Conservation (phyloP, 1,284 basidiomycete species). For the Rhodotorula sp. region DNA sequence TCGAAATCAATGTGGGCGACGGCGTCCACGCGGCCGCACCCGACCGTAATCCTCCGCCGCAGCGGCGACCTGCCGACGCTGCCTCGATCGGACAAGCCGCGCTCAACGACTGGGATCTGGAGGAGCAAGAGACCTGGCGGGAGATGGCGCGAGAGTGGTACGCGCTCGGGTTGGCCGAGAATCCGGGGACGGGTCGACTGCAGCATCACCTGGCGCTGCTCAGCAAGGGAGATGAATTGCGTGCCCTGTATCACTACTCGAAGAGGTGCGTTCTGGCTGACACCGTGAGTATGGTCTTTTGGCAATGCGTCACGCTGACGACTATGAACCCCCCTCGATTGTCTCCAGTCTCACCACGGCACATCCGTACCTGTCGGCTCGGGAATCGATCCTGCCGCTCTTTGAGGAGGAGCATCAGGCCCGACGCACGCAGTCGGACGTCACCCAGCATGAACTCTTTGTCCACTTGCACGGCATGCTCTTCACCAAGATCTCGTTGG, state of each 20-base stretch:
- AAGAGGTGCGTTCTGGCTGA: slow-evolving; percentile 66
- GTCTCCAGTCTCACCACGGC: slow-evolving; percentile 65
- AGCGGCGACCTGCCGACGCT: slow-evolving; percentile 37
- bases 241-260: slow-evolving; percentile 87
- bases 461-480: slow-evolving; percentile 92
- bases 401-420: slow-evolving; percentile 72
- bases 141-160: slow-evolving; percentile 92
- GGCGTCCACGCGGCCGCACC: background rate
- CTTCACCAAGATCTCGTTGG: slow-evolving; percentile 89
- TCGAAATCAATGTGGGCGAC: background rate
- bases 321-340: background rate
- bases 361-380: slow-evolving; percentile 79
- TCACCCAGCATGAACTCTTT: slow-evolving; percentile 76
- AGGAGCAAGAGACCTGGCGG: slow-evolving; percentile 92
- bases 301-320: background rate
- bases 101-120: slow-evolving; percentile 78
- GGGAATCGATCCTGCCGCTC: slow-evolving; percentile 79
- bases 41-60: background rate
- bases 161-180: slow-evolving; percentile 76
- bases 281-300: slow-evolving; percentile 46
- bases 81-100: slow-evolving; percentile 81
- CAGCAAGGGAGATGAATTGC: slow-evolving; percentile 75
- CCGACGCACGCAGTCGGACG: slow-evolving; percentile 61
- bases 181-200: slow-evolving; percentile 84
- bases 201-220: slow-evolving; percentile 94